Base-by-base conservation (phyloP, 306 rosid species). In the Fragaria iinumae region DNA sequence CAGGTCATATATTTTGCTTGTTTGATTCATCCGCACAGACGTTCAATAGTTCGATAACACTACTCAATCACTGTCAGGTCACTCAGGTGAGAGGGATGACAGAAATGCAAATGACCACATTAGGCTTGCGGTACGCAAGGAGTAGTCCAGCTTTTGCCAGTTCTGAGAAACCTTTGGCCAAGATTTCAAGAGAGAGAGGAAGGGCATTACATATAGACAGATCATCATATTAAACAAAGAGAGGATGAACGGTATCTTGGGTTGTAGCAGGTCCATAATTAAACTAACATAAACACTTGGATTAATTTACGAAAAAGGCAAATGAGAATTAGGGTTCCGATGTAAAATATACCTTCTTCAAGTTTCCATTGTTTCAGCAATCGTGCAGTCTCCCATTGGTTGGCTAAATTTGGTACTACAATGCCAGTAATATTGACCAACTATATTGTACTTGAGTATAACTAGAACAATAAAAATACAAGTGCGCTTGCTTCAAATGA, bases 301-400 rank as follows among this genome's bases (percentile, higher is more conserved):
- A 7, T 66, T 36, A 38, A 41, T 41, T n/a, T 29, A 63, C 44
- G 2, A 9, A 32, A 29, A 29, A 27, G 67, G 41, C 21, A 67
- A 6, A 39, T 11, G 20, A 41, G 49, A 17, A 65, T 53, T 14
- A 27, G 41, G n/a, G 67, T 62, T 36, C 49, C 32, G 21, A 56
- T 62, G 38, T 32, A 21, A 39, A 64, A 56, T 23, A 41, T 23
- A 39, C 68, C 68, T 56, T 73, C 41, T 4, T 63, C 43, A 39
- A 23, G 43, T 39, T 73, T 73, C 77, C 55, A 56, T 4, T 13
- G 55, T 38, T 72, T 55, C 18, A 56, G 67, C 36, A 39, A 57
- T 41, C 56, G 77, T 57, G 77, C 53, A 57, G 67, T 43, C 55
- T 17, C 41, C 41, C 43, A 59, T 74, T 27, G 77, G 44, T 43